These are phyloP conservation scores for Sporisorium scitamineum DNA, from an alignment of 1,284 basidiomycete genomes.

Conservation along the genomic window DNA sequence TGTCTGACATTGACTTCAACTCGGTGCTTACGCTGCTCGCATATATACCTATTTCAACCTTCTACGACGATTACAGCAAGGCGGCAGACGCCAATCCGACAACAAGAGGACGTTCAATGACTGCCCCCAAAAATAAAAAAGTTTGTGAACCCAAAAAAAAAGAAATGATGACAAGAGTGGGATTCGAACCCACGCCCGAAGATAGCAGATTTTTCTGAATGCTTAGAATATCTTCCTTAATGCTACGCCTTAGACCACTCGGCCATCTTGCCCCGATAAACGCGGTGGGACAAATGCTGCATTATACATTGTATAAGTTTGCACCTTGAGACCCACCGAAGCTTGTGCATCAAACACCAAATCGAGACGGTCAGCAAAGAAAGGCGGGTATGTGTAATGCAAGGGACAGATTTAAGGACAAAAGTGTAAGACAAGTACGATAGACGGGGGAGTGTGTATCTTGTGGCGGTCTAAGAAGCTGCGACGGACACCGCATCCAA, in stretches of 20 bases:
- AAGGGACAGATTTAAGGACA: not conserved
- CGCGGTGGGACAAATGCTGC: not conserved
- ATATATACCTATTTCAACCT: not conserved
- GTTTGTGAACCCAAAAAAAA: constrained; percentile 6
- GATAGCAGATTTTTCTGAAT: constrained; percentile 50
- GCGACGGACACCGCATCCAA: constrained; percentile 7
- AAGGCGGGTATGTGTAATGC: constrained; percentile 8
- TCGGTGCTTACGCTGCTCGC: not conserved
- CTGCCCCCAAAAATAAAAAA: not conserved
- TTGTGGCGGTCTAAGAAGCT: constrained; percentile 4
- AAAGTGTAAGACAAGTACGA: not conserved
- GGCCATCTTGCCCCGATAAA: constrained; percentile 48
- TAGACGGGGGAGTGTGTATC: not conserved
- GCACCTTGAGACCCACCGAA: no score
- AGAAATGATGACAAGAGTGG: constrained; percentile 63
- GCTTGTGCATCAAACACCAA: not conserved
- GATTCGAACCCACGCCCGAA: constrained; percentile 69
- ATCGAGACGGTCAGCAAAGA: not conserved
- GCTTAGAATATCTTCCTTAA: constrained; percentile 50
- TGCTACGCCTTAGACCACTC: constrained; percentile 61
- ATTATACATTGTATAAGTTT: no score
- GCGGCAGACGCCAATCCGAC: not conserved
- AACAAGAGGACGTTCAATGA: not conserved
- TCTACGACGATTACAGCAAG: not conserved
- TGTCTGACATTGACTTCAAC: not conserved